A percentile compares a stretch with the other conserved stretches of the same genome.
Conservation (phyloP, 108 stramenopile genomes). For the Discostella stelligeroides region DNA sequence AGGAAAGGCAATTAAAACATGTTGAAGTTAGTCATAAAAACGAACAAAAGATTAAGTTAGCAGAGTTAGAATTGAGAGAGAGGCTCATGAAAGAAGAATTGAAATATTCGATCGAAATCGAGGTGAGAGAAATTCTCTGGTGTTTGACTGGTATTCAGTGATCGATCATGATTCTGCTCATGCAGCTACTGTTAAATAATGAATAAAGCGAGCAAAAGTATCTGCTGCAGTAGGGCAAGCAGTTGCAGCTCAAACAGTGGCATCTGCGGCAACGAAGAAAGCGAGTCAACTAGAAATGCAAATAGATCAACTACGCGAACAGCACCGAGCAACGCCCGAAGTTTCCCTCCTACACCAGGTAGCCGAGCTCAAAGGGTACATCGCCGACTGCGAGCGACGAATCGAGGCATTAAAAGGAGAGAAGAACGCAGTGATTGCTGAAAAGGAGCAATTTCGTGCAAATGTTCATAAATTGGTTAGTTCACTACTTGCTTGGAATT, state of each 20-base stretch:
- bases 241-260: conserved; percentile 40
- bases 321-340: conserved; percentile 51
- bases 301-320: conserved; percentile 42
- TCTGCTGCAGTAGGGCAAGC: conserved; percentile 43
- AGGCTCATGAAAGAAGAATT: conserved; percentile 49
- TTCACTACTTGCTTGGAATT: not conserved
- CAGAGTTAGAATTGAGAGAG: conserved; percentile 50
- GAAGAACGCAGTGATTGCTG: conserved; percentile 30
- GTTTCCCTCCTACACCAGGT: conserved; percentile 40
- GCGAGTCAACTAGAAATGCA: conserved; percentile 31
- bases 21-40: conserved; percentile 25
- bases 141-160: not conserved
- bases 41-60: conserved; percentile 43
- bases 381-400: conserved; percentile 48
- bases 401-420: conserved; percentile 40
- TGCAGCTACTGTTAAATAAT: not conserved
- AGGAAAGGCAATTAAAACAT: conserved; percentile 43
- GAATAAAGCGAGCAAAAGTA: conserved; percentile 45
- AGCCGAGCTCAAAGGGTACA: conserved; percentile 46
- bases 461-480: conserved; percentile 49
- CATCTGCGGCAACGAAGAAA: conserved; percentile 37
- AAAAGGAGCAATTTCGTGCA: conserved; percentile 54
- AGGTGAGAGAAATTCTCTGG: conserved; percentile 18
- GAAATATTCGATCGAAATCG: conserved; percentile 42
- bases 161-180: conserved; percentile 1